A percentile compares a stretch with the other conserved stretches of the same genome.
These are phyloP conservation scores for Cercophora samala DNA, from an alignment of 495 filamentous ascomycete species.

Conservation along the genomic window DNA sequence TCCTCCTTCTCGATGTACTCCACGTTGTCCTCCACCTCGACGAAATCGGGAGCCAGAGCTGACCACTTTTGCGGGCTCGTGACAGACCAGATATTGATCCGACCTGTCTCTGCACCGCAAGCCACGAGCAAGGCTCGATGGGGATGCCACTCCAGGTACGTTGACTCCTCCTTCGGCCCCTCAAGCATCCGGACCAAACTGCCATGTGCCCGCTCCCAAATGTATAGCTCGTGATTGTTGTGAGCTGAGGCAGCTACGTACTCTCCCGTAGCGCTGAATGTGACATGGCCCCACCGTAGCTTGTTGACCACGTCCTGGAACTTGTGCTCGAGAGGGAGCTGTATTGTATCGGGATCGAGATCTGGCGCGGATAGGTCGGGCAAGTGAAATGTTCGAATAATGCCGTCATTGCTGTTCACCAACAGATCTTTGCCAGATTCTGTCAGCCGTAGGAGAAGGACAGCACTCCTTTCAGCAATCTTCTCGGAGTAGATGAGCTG, in stretches of 20 bases:
- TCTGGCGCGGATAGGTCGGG: constrained; percentile 51
- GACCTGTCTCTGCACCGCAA: constrained; percentile 82
- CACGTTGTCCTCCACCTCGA: constrained; percentile 95
- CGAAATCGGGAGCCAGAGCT: constrained; percentile 93
- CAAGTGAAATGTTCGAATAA: constrained; percentile 80
- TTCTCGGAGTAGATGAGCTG: constrained; percentile 82
- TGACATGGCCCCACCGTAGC: constrained; percentile 91
- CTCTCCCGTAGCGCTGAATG: constrained; percentile 89
- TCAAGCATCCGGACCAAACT: constrained; percentile 94
- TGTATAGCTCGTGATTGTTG: constrained; percentile 97
- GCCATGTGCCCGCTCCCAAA: constrained; percentile 94
- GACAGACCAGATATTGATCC: constrained; percentile 90
- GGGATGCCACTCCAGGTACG: constrained; percentile 96
- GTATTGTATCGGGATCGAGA: constrained; percentile 66
- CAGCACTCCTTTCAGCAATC: constrained; percentile 70
- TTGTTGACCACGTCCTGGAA: constrained; percentile 97
- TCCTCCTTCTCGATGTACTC: constrained; percentile 94
- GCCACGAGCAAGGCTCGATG: constrained; percentile 82
- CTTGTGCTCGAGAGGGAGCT: constrained; percentile 91
- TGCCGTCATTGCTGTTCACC: constrained; percentile 84
- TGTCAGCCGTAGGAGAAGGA: constrained; percentile 82
- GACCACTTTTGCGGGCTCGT: constrained; percentile 93
- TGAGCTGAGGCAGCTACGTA: constrained; percentile 90
- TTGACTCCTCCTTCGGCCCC: constrained; percentile 89
- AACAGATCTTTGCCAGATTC: constrained; percentile 80